Evolutionary conservation across 140 eudicot genomes (phyloP).

Genomic region (Ambrosia hybrid): DNA sequence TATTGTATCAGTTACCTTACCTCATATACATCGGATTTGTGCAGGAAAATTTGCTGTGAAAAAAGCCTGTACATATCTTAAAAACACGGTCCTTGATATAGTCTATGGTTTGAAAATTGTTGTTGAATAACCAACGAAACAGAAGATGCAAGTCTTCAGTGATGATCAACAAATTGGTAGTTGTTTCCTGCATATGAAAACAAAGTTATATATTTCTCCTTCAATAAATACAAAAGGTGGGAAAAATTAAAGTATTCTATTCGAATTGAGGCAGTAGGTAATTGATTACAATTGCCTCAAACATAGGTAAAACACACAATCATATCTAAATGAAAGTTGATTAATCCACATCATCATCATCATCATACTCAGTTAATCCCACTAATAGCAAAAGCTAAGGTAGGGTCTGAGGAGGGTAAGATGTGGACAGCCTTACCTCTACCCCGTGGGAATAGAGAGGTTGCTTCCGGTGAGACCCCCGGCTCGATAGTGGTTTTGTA

Average conservation of each 20-base stretch:
- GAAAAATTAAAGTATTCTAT: background rate
- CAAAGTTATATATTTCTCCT: background rate
- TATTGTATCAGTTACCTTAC: conserved; percentile 20
- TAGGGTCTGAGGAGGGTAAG: too few species aligned
- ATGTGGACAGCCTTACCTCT: too few species aligned
- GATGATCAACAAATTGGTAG: conserved; percentile 25
- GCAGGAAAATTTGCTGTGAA: conserved; percentile 29
- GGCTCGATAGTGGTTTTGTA: too few species aligned
- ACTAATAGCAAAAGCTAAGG: too few species aligned
- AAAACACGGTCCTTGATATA: conserved; percentile 37
- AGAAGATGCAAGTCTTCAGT: conserved; percentile 43
- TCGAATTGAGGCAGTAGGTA: background rate
- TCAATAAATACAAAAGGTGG: background rate
- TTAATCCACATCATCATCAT: too few species aligned
- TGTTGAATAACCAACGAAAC: conserved; percentile 35
- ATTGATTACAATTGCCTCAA: background rate
- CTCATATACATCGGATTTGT: conserved; percentile 28
- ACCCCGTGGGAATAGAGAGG: too few species aligned
- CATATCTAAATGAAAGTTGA: background rate
- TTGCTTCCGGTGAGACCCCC: too few species aligned
- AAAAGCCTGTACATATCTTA: conserved; percentile 14
- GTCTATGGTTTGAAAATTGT: conserved; percentile 38
- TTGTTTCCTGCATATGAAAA: conserved; percentile 2
- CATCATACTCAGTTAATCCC: too few species aligned
- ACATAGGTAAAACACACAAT: background rate